Percentiles rank a stretch among this genome's conserved stretches.
These are phyloP conservation scores for Coniferiporia weirii DNA, from an alignment of 1,284 basidiomycete species.

Conservation along the genomic window DNA sequence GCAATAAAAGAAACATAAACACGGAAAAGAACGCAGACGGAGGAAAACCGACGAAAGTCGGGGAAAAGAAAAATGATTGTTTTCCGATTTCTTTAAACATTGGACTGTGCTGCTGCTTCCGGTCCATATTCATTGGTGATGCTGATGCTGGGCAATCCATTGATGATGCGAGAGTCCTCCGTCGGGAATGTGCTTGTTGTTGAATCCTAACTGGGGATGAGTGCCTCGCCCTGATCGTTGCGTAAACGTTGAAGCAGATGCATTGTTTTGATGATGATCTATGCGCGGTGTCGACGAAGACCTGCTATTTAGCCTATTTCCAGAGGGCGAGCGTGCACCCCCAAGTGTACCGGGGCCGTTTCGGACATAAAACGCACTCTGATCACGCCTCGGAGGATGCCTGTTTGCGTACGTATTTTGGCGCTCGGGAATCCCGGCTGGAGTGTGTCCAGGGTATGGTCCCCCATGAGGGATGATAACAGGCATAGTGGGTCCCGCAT, in stretches of 20 bases:
- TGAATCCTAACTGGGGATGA: slow-evolving; percentile 6
- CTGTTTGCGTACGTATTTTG: not conserved
- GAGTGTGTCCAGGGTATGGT: not conserved
- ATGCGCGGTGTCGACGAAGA: not conserved
- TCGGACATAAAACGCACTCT: slow-evolving; percentile 1
- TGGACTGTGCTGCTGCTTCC: not conserved
- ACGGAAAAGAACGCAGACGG: not conserved
- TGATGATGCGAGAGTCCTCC: slow-evolving; percentile 13
- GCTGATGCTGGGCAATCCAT: slow-evolving; percentile 7
- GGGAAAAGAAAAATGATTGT: not conserved
- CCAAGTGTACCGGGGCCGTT: not conserved
- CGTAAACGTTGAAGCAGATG: not conserved
- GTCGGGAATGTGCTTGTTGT: slow-evolving; percentile 7
- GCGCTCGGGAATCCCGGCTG: not conserved
- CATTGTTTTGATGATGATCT: not conserved
- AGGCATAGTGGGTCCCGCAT: not conserved
- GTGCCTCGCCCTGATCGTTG: not conserved
- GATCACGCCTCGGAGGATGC: slow-evolving; percentile 11
- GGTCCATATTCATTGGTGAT: slow-evolving; percentile 1
- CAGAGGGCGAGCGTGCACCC: not conserved
- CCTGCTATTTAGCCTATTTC: not conserved
- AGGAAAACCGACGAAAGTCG: not conserved
- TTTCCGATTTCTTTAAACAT: not conserved
- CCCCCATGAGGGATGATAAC: not conserved
- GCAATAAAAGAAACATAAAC: not conserved